These are phyloP conservation scores for Cytospora piceae DNA, from an alignment of 2,329 filamentous ascomycete genomes.

Conservation along the genomic window DNA sequence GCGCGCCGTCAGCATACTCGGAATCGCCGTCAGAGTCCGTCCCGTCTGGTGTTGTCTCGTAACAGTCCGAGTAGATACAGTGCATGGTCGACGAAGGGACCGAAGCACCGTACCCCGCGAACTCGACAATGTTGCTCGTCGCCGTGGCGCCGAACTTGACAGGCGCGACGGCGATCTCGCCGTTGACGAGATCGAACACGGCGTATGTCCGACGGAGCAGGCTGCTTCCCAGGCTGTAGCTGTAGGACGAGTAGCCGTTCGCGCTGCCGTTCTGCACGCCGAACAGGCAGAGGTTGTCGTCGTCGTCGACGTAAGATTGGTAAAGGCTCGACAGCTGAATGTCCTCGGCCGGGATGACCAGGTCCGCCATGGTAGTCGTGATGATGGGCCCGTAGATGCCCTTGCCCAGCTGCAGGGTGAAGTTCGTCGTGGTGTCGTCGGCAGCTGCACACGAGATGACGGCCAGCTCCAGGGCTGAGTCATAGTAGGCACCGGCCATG, in stretches of 20 bases:
- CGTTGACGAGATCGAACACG: slow-evolving; percentile 40
- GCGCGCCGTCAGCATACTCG: not conserved
- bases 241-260: slow-evolving; percentile 7
- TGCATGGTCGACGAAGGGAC: slow-evolving; percentile 35
- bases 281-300: slow-evolving; percentile 36
- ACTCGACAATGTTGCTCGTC: slow-evolving; percentile 35
- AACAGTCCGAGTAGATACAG: slow-evolving; percentile 29
- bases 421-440: slow-evolving; percentile 31
- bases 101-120: slow-evolving; percentile 35
- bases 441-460: slow-evolving; percentile 37
- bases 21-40: not conserved
- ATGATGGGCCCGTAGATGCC: slow-evolving; percentile 36
- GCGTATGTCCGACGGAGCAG: slow-evolving; percentile 40
- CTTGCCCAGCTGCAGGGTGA: slow-evolving; percentile 36
- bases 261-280: slow-evolving; percentile 37
- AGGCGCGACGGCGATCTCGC: slow-evolving; percentile 40
- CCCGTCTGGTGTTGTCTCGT: not conserved
- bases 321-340: slow-evolving; percentile 5
- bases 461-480: slow-evolving; percentile 20
- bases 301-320: not conserved
- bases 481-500: slow-evolving; percentile 36
- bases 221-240: slow-evolving; percentile 34
- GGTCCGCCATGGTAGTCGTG: slow-evolving; percentile 35
- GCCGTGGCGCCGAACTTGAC: slow-evolving; percentile 34
- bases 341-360: slow-evolving; percentile 34